phyloP scores from a whole-genome alignment of 140 eudicot species.

The Anethum foeniculum region DNA sequence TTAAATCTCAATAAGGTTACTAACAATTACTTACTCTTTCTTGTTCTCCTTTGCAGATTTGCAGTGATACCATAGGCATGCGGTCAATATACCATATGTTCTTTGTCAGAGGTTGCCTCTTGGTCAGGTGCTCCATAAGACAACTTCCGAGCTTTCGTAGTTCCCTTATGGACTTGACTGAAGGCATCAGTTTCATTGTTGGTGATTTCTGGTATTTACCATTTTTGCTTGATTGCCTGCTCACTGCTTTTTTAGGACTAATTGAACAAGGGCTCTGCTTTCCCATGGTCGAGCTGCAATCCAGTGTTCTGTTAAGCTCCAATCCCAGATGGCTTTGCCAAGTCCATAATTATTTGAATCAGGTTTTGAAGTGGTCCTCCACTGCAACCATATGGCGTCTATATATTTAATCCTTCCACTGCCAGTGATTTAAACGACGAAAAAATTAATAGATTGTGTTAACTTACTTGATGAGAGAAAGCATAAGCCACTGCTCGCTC shows the following conservation, averaged over 20 bases:
- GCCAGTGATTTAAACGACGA: neutral
- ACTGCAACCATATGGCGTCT: conserved; percentile 36
- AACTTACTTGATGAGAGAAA: no score
- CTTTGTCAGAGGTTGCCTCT: conserved; percentile 25
- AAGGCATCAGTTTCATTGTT: conserved; percentile 32
- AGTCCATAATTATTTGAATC: conserved; percentile 35
- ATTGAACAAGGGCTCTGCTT: conserved; percentile 38
- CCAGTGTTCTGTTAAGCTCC: conserved; percentile 99
- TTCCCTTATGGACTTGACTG: conserved; percentile 37
- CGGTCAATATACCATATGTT: conserved; percentile 23
- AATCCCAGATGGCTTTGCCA: conserved; percentile 76
- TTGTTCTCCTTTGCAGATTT: neutral
- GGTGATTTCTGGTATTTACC: conserved; percentile 31
- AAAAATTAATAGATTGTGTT: neutral
- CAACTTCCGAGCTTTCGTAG: conserved; percentile 43
- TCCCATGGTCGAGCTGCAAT: conserved; percentile 96
- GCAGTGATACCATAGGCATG: neutral
- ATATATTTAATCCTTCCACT: neutral
- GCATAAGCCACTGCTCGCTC: no score
- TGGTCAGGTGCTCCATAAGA: conserved; percentile 45
- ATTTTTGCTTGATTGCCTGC: conserved; percentile 31
- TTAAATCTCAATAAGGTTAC: conserved; percentile 9
- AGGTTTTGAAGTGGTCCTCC: conserved; percentile 63
- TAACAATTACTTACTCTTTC: neutral
- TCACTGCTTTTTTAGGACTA: conserved; percentile 54